These are phyloP conservation scores for Pythium periplocum DNA, from an alignment of 352 stramenopile genomes.

Conservation along the genomic window DNA sequence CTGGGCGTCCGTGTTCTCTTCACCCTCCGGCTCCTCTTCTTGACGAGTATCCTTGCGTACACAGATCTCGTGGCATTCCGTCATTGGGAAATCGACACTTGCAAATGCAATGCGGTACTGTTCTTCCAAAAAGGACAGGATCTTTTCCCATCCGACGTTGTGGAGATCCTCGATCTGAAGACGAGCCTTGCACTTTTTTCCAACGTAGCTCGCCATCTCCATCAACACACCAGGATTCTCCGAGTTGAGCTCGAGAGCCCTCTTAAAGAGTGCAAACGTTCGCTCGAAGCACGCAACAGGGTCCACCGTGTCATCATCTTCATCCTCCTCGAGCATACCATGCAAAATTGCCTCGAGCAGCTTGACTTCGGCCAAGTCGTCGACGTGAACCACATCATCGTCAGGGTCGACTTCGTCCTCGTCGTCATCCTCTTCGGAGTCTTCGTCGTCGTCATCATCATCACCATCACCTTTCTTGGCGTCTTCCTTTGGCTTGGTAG, in stretches of 20 bases:
- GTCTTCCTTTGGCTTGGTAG: conserved; percentile 2
- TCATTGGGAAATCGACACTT: conserved; percentile 41
- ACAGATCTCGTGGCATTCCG: conserved; percentile 63
- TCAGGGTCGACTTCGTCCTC: conserved; percentile 18
- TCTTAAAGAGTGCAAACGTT: conserved; percentile 51
- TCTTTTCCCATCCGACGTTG: conserved; percentile 24
- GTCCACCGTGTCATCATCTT: conserved; percentile 11
- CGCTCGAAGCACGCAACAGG: conserved; percentile 27
- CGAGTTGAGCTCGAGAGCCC: conserved; percentile 42
- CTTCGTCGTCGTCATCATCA: conserved; percentile 11
- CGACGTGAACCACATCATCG: conserved; percentile 16
- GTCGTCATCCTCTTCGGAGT: conserved; percentile 15
- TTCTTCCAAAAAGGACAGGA: conserved; percentile 39
- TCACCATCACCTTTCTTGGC: neutral
- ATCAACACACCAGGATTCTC: conserved; percentile 61
- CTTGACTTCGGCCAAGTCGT: conserved; percentile 35
- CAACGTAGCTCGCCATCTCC: conserved; percentile 69
- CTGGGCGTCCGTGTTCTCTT: conserved; percentile 56
- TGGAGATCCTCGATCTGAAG: conserved; percentile 10
- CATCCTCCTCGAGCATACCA: conserved; percentile 31
- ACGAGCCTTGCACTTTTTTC: conserved; percentile 28
- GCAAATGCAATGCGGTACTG: conserved; percentile 34
- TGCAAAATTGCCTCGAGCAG: conserved; percentile 62
- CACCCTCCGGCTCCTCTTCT: conserved; percentile 44
- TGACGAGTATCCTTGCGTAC: conserved; percentile 53